Base-by-base conservation (phyloP, 495 filamentous ascomycete genomes). In the Aspergillus egyptiacus region DNA sequence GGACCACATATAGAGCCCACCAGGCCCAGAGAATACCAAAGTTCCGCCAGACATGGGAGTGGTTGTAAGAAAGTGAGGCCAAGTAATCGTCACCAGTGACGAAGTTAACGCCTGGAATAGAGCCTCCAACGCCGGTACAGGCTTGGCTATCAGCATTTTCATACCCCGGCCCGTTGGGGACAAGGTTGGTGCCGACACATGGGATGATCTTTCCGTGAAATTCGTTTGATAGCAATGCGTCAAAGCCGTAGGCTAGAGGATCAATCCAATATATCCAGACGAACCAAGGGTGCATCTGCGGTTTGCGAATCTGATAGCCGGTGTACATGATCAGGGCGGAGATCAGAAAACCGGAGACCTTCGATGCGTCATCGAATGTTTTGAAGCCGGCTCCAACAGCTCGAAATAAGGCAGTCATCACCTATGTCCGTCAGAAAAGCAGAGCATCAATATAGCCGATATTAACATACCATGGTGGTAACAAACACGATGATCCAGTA, bases 221-320 rank as follows among this genome's bases (percentile, higher is more conserved):
- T 53, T 89, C 84, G 47, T 80, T 83, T 2, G 75, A 65, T 11
- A 85, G 53, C 20, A 83, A 70, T 6, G 70, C 77, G 53, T 86
- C 83, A 52, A 85, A 87, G 0, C 75, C 73, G 53, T 86, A 89
- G 1, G 75, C 65, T 9, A 88, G 56, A 0, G 86, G 86, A 53
- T 87, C 81, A 53, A 88, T 69, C 54, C 73, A 82, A 25, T 72
- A 71, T 1, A 88, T 55, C 83, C 84, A 88, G 6, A 72, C 65
- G 51, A 87, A 84, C 86, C 86, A 91, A 0, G 76, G 71, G 46
- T 79, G 72, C 76, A 89, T 83, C 23, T 77, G 61, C 0, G 61
- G 63, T 1, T 77, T 77, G 1, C 81, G 77, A 37, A 90, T 82
- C 20, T 83, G 67, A 62, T 70, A 70, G 22, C 67, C 74, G 31